These are phyloP conservation scores for Claviceps maximensis DNA, from an alignment of 2,329 filamentous ascomycete species.

Conservation along the genomic window DNA sequence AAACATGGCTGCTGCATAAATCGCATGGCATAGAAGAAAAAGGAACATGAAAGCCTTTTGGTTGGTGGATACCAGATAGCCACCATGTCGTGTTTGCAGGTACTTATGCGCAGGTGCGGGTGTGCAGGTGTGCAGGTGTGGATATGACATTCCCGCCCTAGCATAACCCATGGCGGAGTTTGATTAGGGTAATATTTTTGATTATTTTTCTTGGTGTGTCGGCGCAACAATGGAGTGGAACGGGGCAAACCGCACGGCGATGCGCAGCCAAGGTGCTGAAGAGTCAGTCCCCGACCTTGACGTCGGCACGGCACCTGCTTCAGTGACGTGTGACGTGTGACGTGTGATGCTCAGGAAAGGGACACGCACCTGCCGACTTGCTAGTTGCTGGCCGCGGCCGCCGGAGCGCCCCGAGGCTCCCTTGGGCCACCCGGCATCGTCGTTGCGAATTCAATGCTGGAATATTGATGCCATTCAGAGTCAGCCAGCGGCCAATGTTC, in stretches of 20 bases:
- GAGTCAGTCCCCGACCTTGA: not conserved
- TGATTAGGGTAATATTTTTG: not conserved
- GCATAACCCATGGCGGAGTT: slow-evolving; percentile 4
- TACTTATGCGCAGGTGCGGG: not conserved
- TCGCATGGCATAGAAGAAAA: not conserved
- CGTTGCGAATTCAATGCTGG: too few species aligned
- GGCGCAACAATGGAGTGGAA: not conserved
- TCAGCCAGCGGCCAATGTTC: slow-evolving; percentile 1
- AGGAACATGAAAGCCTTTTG: not conserved
- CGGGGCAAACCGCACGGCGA: not conserved
- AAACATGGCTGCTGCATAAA: not conserved
- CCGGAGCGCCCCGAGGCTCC: too few species aligned
- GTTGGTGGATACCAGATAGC: not conserved
- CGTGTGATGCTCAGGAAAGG: too few species aligned
- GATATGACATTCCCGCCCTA: slow-evolving; percentile 6
- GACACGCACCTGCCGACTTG: too few species aligned
- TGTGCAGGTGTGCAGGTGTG: not conserved
- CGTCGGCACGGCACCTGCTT: too few species aligned
- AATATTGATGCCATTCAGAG: too few species aligned
- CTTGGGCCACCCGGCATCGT: too few species aligned
- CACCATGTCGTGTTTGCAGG: slow-evolving; percentile 5
- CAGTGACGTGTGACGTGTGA: too few species aligned
- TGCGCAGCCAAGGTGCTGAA: not conserved
- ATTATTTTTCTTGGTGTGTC: too few species aligned
- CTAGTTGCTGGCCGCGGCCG: too few species aligned